Percentiles rank a stretch among this genome's conserved stretches.
Evolutionary conservation across 2,329 filamentous ascomycete genomes (phyloP).

Genomic region (Botrytis porri): DNA sequence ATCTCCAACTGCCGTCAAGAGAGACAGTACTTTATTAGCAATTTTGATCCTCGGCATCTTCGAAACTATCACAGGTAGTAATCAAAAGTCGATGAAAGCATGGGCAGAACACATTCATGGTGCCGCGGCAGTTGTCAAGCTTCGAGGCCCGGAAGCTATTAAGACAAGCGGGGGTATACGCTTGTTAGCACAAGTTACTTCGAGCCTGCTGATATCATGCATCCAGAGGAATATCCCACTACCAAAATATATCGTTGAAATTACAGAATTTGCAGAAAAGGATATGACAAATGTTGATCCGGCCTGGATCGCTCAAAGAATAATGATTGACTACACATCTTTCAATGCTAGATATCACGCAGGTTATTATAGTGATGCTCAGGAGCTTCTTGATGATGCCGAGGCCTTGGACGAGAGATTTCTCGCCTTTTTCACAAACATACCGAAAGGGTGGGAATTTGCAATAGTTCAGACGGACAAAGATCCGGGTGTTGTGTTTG

Average conservation of each 20-base stretch:
- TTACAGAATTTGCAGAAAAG: slow-evolving; percentile 44
- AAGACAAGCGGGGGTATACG: slow-evolving; percentile 45
- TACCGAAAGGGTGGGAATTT: slow-evolving; percentile 30
- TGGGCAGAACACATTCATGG: slow-evolving; percentile 55
- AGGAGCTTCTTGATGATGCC: slow-evolving; percentile 25
- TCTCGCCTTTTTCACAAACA: slow-evolving; percentile 18
- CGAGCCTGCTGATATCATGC: slow-evolving; percentile 51
- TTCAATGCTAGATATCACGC: slow-evolving; percentile 25
- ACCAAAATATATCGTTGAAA: slow-evolving; percentile 47
- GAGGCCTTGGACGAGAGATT: slow-evolving; percentile 32
- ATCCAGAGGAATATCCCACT: slow-evolving; percentile 50
- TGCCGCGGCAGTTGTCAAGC: slow-evolving; percentile 48
- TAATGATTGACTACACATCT: slow-evolving; percentile 38
- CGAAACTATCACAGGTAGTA: slow-evolving; percentile 51
- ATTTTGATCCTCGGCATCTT: slow-evolving; percentile 54
- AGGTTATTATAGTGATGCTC: background rate
- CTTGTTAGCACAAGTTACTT: slow-evolving; percentile 54
- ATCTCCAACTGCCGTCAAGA: slow-evolving; percentile 45
- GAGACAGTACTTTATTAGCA: slow-evolving; percentile 54
- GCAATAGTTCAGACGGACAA: slow-evolving; percentile 29
- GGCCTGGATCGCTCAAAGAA: slow-evolving; percentile 44
- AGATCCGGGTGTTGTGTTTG: slow-evolving; percentile 31
- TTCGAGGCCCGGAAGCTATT: slow-evolving; percentile 50
- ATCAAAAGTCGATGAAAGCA: slow-evolving; percentile 46
- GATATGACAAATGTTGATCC: slow-evolving; percentile 41